Evolutionary conservation across 768 basidiomycete species (phyloP).

Genomic region (Hydnomerulius pinastri): DNA sequence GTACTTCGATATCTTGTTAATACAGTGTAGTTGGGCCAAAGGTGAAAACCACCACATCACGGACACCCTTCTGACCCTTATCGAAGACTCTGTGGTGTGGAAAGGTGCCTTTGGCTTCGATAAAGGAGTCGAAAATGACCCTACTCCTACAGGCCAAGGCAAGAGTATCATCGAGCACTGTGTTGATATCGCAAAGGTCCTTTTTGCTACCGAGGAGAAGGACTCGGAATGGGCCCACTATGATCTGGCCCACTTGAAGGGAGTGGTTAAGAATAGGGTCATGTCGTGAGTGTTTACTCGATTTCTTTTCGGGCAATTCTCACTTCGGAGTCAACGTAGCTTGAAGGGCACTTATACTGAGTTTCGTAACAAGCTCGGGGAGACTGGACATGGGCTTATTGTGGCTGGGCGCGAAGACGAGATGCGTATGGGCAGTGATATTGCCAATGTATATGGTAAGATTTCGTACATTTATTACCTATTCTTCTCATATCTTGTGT

Average conservation of each 20-base stretch:
- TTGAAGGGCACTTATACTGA: constrained; percentile 2
- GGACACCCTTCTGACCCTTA: constrained; percentile 19
- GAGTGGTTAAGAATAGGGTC: constrained; percentile 5
- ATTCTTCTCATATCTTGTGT: background rate
- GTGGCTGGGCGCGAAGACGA: background rate
- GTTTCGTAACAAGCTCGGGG: constrained; percentile 2
- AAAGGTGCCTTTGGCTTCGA: constrained; percentile 23
- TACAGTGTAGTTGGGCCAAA: constrained; percentile 9
- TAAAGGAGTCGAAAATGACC: constrained; percentile 4
- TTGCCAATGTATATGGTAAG: constrained; percentile 11
- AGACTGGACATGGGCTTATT: constrained; percentile 7
- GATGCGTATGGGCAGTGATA: constrained; percentile 2
- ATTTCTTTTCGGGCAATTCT: background rate
- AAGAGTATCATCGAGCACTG: constrained; percentile 2
- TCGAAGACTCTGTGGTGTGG: constrained; percentile 19
- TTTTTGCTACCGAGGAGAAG: constrained; percentile 7
- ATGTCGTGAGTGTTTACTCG: background rate
- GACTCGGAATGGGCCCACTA: background rate
- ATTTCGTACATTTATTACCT: background rate
- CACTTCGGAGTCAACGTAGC: background rate
- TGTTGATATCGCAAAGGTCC: constrained; percentile 6
- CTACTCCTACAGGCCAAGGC: constrained; percentile 8
- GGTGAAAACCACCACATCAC: constrained; percentile 11
- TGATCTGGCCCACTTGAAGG: background rate
- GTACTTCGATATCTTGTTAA: background rate